phyloP scores from a whole-genome alignment of 352 stramenopile genomes.

The Globisporangium nunn region DNA sequence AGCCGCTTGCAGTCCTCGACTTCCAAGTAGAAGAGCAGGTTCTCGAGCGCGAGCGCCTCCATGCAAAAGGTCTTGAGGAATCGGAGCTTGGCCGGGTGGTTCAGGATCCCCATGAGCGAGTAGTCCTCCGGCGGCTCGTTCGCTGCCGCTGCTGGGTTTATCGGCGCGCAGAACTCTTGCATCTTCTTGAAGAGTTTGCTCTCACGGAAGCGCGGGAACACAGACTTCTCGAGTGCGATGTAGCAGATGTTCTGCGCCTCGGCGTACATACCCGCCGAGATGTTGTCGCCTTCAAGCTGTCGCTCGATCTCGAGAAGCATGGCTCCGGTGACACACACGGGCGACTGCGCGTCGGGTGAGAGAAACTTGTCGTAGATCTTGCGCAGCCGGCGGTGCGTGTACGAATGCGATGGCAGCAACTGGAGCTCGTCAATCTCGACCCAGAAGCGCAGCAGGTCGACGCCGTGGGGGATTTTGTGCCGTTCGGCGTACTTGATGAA shows the following conservation, averaged over 20 bases:
- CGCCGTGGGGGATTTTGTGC: constrained; percentile 46
- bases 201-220: constrained; percentile 73
- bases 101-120: constrained; percentile 51
- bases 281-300: constrained; percentile 47
- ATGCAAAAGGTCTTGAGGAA: constrained; percentile 87
- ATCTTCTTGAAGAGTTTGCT: constrained; percentile 75
- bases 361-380: constrained; percentile 88
- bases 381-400: constrained; percentile 66
- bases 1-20: constrained; percentile 82
- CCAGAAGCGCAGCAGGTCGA: constrained; percentile 73
- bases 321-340: constrained; percentile 60
- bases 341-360: constrained; percentile 54
- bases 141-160: constrained; percentile 9
- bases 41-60: constrained; percentile 73
- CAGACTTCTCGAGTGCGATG: constrained; percentile 57
- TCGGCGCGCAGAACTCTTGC: constrained; percentile 55
- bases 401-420: constrained; percentile 66
- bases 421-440: constrained; percentile 75
- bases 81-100: constrained; percentile 63
- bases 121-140: constrained; percentile 37
- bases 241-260: constrained; percentile 62
- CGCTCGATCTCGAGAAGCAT: constrained; percentile 71
- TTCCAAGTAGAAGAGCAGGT: constrained; percentile 80
- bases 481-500: constrained; percentile 51
- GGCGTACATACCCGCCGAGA: constrained; percentile 63